These are phyloP conservation scores for Stentor roeselii DNA, from an alignment of 73 alveolate genomes.

Conservation along the genomic window DNA sequence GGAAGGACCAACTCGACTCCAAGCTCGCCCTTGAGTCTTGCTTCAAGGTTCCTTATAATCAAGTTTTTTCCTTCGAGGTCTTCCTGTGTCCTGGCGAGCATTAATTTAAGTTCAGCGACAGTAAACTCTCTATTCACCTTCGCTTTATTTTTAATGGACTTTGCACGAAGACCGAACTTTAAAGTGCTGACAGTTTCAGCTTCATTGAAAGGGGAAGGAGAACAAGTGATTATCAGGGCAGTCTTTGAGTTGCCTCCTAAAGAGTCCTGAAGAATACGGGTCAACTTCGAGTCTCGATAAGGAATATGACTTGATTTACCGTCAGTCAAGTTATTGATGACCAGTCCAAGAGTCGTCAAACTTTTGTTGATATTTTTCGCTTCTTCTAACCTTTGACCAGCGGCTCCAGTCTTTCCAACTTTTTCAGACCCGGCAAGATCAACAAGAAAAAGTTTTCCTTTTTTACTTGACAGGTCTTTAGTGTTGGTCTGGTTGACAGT, in stretches of 20 bases:
- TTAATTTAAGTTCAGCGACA: constrained; percentile 60
- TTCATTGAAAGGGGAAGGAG: constrained; percentile 50
- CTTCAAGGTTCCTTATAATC: constrained; percentile 29
- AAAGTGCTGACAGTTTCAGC: constrained; percentile 71
- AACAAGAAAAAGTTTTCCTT: constrained; percentile 86
- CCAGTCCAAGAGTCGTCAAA: constrained; percentile 66
- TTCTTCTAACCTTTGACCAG: constrained; percentile 87
- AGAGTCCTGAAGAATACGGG: constrained; percentile 82
- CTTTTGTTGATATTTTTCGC: constrained; percentile 91
- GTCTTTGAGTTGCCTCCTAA: constrained; percentile 85
- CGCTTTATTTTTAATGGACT: constrained; percentile 78
- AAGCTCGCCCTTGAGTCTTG: too few species aligned
- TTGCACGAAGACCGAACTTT: constrained; percentile 72
- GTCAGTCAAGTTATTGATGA: constrained; percentile 50
- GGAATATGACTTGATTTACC: constrained; percentile 72
- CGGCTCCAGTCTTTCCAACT: constrained; percentile 86
- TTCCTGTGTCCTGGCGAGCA: constrained; percentile 42
- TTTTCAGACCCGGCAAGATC: constrained; percentile 98
- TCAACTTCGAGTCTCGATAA: constrained; percentile 88
- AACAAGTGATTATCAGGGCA: constrained; percentile 53
- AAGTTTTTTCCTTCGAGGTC: too few species aligned
- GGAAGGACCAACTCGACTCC: too few species aligned
- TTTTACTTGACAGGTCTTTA: constrained; percentile 58
- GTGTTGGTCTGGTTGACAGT: constrained; percentile 61
- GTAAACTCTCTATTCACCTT: constrained; percentile 71